A percentile compares a stretch with the other conserved stretches of the same genome.
phyloP scores from a whole-genome alignment of 345 rosid genomes.

The Rhodamnia rubescens region DNA sequence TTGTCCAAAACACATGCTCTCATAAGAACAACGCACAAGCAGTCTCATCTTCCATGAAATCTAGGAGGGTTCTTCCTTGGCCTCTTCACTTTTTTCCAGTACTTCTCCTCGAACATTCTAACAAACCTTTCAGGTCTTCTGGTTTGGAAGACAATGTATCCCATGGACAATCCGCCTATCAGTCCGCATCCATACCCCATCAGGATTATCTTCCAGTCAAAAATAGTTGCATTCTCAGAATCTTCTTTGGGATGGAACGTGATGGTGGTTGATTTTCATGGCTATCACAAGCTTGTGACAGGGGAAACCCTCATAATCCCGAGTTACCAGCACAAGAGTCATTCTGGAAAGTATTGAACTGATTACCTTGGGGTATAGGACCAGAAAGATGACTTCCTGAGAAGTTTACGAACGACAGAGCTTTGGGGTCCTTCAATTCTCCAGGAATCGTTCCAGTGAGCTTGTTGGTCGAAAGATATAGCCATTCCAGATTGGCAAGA shows the following conservation, averaged over 20 bases:
- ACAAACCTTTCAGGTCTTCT: not conserved
- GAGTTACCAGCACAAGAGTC: not conserved
- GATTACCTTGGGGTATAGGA: constrained; percentile 3
- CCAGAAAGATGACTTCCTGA: constrained; percentile 1
- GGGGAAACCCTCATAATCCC: constrained; percentile 10
- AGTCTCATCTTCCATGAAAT: not conserved
- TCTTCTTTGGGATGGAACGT: not conserved
- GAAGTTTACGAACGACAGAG: not conserved
- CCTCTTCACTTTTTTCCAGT: not conserved
- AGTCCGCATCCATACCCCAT: not conserved
- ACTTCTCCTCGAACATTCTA: not conserved
- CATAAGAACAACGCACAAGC: not conserved
- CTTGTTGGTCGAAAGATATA: constrained; percentile 1
- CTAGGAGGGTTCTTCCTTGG: not conserved
- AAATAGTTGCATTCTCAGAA: not conserved
- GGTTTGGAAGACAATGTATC: not conserved
- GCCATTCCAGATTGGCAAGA: not conserved
- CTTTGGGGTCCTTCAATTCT: not conserved
- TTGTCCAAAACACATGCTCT: not conserved
- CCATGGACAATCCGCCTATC: not conserved
- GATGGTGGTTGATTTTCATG: not conserved
- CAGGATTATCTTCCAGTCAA: not conserved
- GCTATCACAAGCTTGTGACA: not conserved
- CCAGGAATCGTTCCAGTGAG: constrained; percentile 5
- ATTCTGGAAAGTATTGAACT: not conserved